Evolutionary conservation across 495 filamentous ascomycete species (phyloP), one percentile per base, ranked within the genome.

Genomic region (Friedmanniomyces simplex): DNA sequence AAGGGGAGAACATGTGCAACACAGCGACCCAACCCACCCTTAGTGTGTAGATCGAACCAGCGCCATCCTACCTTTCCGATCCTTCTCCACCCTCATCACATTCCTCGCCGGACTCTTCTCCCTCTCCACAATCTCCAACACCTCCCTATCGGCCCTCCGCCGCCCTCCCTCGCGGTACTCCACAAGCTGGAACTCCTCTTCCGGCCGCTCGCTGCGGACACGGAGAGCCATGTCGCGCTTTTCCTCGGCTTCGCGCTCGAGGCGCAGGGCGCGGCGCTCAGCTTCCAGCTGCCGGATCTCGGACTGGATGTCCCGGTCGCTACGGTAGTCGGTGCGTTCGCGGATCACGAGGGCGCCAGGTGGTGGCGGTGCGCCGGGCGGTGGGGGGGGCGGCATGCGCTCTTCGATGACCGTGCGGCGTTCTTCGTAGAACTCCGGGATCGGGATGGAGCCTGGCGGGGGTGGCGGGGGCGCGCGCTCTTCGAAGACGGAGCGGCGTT

Each of bases 51-150:
- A 76, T 50, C 69, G 61, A 63, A 74, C 69, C 71, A 86, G 78
- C 72, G 76, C 79, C 77, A 87, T 76, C 84, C 77, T 89, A 94
- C 90, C 87, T 85, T 80, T 88, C 72, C 83, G 83, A 68, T 95
- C 87, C 75, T 82, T 86, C 72, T 86, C 83, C 61, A 93, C 74
- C 63, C 88, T 79, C 21, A 85, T 64, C 13, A 81, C 68, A 52
- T 81, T 76, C 24, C 60, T 34, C 25, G 56, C 42, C 37, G 55
- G 78, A 72, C 55, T 64, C 61, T 37, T 74, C 77, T 18, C 80
- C 72, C 73, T 50, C 81, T 71, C 64, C 74, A 81, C 74, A 64
- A 75, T 67, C 68, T 83, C 75, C 66, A 80, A 20, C 62, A 60
- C 56, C 62, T 69, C 52, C 7, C 46, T 8, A 43, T 43, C 39